Evolutionary conservation across 768 basidiomycete species (phyloP).

Genomic region (Pisolithus orientalis): DNA sequence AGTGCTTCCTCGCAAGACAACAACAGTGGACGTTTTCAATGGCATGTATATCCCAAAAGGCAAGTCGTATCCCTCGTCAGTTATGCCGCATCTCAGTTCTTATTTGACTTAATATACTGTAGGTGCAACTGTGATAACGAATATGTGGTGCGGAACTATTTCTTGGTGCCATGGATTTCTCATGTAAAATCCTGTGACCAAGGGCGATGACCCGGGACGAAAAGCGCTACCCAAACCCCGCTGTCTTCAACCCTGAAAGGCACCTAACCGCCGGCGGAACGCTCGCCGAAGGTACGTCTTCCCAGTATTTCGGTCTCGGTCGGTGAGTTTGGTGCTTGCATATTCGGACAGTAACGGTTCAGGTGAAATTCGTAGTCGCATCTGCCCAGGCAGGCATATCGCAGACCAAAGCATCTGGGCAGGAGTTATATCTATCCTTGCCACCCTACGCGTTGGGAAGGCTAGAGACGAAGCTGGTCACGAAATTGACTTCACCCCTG

Average conservation of each 20-base stretch:
- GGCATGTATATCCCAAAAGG: slow-evolving; percentile 50
- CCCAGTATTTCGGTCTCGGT: slow-evolving; percentile 30
- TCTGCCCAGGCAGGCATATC: slow-evolving; percentile 16
- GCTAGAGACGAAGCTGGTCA: slow-evolving; percentile 17
- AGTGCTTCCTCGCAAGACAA: slow-evolving; percentile 26
- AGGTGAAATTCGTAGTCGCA: background rate
- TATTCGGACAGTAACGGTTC: background rate
- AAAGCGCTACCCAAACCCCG: slow-evolving; percentile 22
- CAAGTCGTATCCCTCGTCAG: background rate
- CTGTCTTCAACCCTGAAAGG: slow-evolving; percentile 29
- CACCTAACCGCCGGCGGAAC: slow-evolving; percentile 18
- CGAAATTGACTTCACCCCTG: slow-evolving; percentile 16
- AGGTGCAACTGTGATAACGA: slow-evolving; percentile 19
- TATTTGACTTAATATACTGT: background rate
- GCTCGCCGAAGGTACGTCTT: slow-evolving; percentile 14
- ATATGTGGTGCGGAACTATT: slow-evolving; percentile 12
- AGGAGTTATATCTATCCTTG: slow-evolving; percentile 12
- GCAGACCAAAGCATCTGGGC: slow-evolving; percentile 16
- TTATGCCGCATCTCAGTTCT: background rate
- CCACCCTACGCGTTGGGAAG: slow-evolving; percentile 16
- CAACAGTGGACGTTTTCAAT: slow-evolving; percentile 35
- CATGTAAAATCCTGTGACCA: background rate
- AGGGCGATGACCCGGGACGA: slow-evolving; percentile 22
- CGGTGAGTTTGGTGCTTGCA: slow-evolving; percentile 2
- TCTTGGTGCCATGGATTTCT: background rate